A percentile compares a stretch with the other conserved stretches of the same genome.
Evolutionary conservation across 257 asterid genomes (phyloP).

Genomic region (Petunia axillaris): DNA sequence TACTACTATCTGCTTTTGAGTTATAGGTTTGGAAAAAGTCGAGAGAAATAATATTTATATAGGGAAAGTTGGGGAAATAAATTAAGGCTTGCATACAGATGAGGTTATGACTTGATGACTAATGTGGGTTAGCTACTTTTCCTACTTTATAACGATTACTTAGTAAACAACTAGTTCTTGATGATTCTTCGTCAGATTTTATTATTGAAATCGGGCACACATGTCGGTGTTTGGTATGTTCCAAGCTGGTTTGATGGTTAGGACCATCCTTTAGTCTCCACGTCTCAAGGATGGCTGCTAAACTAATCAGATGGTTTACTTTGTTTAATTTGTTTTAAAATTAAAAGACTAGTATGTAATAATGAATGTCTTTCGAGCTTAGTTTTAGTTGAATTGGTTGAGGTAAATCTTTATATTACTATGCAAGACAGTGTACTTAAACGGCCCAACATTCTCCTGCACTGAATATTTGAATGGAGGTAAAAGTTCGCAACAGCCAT

Average conservation of each 20-base stretch:
- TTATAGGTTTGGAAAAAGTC: not conserved
- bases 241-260: not conserved
- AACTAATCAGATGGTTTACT: no score
- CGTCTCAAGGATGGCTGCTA: not conserved
- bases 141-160: slow-evolving; percentile 25
- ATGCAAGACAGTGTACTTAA: no score
- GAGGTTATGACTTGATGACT: slow-evolving; percentile 30
- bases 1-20: no score
- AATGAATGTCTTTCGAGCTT: no score
- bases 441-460: no score
- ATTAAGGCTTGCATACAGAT: slow-evolving; percentile 7
- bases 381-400: no score
- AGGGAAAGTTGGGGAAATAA: not conserved
- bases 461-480: no score
- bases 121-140: slow-evolving; percentile 49
- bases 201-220: not conserved
- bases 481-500: no score
- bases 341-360: no score
- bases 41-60: slow-evolving; percentile 24
- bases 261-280: not conserved
- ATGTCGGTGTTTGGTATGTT: not conserved
- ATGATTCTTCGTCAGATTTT: not conserved
- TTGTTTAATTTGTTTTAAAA: no score
- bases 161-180: not conserved
- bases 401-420: no score